Conservation (phyloP, 2,329 filamentous ascomycete genomes). For the Cladosporium sphaerospermum region DNA sequence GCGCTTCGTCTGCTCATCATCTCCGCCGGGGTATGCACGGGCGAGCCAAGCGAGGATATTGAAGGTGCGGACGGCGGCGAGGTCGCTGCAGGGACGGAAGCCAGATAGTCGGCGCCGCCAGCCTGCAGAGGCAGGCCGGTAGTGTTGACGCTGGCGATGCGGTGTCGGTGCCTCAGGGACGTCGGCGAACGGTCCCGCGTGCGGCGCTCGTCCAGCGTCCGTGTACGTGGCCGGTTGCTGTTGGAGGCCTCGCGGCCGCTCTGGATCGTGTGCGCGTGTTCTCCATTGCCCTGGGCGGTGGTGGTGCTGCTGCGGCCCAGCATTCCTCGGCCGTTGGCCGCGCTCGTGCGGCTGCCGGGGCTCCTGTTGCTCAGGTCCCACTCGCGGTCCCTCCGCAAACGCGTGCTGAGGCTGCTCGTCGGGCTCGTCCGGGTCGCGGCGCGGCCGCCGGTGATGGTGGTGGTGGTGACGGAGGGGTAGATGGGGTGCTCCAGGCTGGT, state of each 20-base stretch:
- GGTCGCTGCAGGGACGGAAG: slow-evolving; percentile 25
- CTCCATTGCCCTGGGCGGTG: slow-evolving; percentile 20
- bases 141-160: slow-evolving; percentile 66
- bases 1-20: slow-evolving; percentile 20
- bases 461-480: slow-evolving; percentile 24
- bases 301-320: slow-evolving; percentile 21
- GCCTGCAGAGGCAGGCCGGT: slow-evolving; percentile 46
- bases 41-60: slow-evolving; percentile 25
- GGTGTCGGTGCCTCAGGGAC: slow-evolving; percentile 39
- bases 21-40: slow-evolving; percentile 19
- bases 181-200: slow-evolving; percentile 29
- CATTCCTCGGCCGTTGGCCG: slow-evolving; percentile 15
- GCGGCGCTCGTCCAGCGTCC: slow-evolving; percentile 44
- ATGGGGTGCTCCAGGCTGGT: slow-evolving; percentile 26
- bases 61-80: slow-evolving; percentile 25
- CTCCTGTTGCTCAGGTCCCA: slow-evolving; percentile 15
- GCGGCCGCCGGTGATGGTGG: slow-evolving; percentile 18
- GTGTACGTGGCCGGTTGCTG: slow-evolving; percentile 40
- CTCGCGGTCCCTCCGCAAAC: slow-evolving; percentile 16
- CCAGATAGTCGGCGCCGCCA: slow-evolving; percentile 30
- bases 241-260: slow-evolving; percentile 21
- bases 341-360: slow-evolving; percentile 22
- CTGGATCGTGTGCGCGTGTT: slow-evolving; percentile 15
- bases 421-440: slow-evolving; percentile 5
- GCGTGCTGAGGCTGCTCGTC: slow-evolving; percentile 5